Conservation (phyloP, 495 filamentous ascomycete species). For the Cryomyces antarcticus region DNA sequence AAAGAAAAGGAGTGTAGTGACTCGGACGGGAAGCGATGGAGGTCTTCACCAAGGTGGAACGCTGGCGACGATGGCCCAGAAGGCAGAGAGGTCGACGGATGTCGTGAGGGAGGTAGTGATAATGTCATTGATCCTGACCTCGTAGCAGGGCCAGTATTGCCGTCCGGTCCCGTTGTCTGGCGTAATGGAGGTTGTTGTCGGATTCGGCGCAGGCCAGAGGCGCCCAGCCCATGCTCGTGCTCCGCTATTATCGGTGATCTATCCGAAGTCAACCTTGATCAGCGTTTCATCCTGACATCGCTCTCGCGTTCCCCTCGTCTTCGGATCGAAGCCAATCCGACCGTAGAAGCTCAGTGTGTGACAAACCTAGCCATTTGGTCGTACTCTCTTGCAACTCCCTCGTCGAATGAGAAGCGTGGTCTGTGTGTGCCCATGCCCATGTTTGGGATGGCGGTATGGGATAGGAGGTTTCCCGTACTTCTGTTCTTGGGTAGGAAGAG, state of each 20-base stretch:
- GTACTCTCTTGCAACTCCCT: slow-evolving; percentile 1
- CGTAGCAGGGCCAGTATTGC: slow-evolving; percentile 20
- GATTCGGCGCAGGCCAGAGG: slow-evolving; percentile 77
- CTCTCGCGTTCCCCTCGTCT: too few species aligned
- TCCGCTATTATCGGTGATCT: slow-evolving; percentile 38
- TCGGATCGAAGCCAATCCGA: too few species aligned
- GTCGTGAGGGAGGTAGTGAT: slow-evolving; percentile 25
- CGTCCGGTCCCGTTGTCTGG: slow-evolving; percentile 2
- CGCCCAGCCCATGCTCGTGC: slow-evolving; percentile 38
- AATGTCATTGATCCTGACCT: slow-evolving; percentile 43
- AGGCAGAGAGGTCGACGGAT: slow-evolving; percentile 30
- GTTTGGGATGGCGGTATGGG: slow-evolving; percentile 3
- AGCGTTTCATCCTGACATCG: too few species aligned
- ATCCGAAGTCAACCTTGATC: background rate
- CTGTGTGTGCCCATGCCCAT: slow-evolving; percentile 2
- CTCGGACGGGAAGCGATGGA: slow-evolving; percentile 81
- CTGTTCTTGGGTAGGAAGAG: slow-evolving; percentile 13
- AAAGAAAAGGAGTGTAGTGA: slow-evolving; percentile 98
- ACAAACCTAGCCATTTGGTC: background rate
- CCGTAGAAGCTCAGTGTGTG: too few species aligned
- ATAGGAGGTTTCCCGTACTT: slow-evolving; percentile 15
- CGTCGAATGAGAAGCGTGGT: slow-evolving; percentile 12
- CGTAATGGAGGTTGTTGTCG: slow-evolving; percentile 44
- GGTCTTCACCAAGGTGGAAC: slow-evolving; percentile 60
- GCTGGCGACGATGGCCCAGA: slow-evolving; percentile 43